These are phyloP conservation scores for Acanthamoeba healyi DNA, from an alignment of 208 protist genomes.

Conservation along the genomic window DNA sequence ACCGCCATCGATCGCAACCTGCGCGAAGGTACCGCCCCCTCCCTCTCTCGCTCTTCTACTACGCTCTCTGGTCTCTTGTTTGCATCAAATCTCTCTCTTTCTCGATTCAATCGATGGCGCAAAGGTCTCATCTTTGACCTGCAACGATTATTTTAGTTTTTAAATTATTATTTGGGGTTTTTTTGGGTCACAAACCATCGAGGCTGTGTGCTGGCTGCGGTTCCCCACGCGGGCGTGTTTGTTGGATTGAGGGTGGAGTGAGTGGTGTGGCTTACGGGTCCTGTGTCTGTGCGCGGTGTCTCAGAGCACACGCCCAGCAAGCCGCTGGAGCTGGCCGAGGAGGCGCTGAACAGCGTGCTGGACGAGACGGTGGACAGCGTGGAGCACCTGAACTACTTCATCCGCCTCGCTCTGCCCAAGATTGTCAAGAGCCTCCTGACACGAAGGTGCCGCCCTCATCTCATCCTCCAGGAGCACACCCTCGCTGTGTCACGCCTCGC, in stretches of 20 bases:
- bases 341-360: not conserved
- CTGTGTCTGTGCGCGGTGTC: not conserved
- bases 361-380: slow-evolving; percentile 14
- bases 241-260: too few relatives aligned
- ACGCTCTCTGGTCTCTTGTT: too few relatives aligned
- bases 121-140: too few relatives aligned
- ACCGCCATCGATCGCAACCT: slow-evolving; percentile 52
- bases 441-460: not conserved
- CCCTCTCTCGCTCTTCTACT: too few relatives aligned
- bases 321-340: slow-evolving; percentile 60
- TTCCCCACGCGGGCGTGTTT: too few relatives aligned
- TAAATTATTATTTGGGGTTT: too few relatives aligned
- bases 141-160: too few relatives aligned
- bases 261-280: not conserved
- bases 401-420: slow-evolving; percentile 50
- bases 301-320: slow-evolving; percentile 54
- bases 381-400: slow-evolving; percentile 66
- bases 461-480: not conserved
- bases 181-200: too few relatives aligned
- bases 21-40: slow-evolving; percentile 49
- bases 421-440: slow-evolving; percentile 51
- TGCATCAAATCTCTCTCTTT: not conserved
- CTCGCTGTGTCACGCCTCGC: too few relatives aligned
- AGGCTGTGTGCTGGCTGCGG: too few relatives aligned
- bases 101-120: not conserved